Conservation (phyloP, 257 asterid genomes). For the Lithospermum erythrorhizon region DNA sequence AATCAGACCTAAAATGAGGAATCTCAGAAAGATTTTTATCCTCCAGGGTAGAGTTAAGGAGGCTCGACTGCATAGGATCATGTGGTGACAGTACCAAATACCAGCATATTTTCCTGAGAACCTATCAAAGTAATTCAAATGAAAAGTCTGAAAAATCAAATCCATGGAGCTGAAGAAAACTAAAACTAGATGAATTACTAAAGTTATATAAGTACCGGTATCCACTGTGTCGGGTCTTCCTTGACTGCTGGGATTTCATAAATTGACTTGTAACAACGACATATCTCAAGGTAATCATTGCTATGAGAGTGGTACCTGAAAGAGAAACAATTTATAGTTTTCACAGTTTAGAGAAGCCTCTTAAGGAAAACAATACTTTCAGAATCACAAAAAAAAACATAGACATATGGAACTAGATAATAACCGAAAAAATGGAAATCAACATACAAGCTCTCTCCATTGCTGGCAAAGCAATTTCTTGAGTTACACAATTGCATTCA, state of each 20-base stretch:
- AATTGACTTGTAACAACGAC: constrained; percentile 91
- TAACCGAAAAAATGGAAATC: too few species aligned
- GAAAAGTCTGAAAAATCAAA: neutral
- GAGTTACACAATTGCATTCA: too few species aligned
- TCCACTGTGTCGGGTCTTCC: constrained; percentile 75
- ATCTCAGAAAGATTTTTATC: constrained; percentile 89
- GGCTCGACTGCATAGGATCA: constrained; percentile 97
- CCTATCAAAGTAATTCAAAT: constrained; percentile 30
- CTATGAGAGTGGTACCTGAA: constrained; percentile 67
- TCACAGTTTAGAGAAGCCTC: neutral
- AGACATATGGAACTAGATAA: too few species aligned
- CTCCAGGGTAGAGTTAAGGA: constrained; percentile 84
- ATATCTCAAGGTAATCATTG: constrained; percentile 92
- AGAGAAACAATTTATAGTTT: neutral
- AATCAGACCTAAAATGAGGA: constrained; percentile 65
- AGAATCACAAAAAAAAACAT: too few species aligned
- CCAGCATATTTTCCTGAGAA: constrained; percentile 96
- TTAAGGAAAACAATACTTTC: neutral
- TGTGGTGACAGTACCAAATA: constrained; percentile 80
- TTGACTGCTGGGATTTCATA: constrained; percentile 87
- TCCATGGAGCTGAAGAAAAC: constrained; percentile 2
- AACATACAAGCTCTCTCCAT: too few species aligned
- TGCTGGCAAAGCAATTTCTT: too few species aligned
- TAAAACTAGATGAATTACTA: neutral
- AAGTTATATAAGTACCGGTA: constrained; percentile 46